Conservation (phyloP, 371 early-diverging fungal genomes). For the Fennellomyces sp. region DNA sequence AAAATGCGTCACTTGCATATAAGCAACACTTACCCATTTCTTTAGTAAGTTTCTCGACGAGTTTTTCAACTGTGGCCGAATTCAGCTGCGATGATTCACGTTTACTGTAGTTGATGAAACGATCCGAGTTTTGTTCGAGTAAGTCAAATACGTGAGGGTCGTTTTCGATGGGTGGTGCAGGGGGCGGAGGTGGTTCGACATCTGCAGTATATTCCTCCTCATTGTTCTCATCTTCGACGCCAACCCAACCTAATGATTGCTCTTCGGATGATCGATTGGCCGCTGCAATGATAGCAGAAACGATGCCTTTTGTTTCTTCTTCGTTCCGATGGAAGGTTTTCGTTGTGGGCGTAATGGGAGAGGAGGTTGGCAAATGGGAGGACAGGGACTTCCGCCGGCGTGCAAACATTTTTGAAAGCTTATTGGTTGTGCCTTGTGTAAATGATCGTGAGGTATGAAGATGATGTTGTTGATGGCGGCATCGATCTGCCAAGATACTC, state of each 20-base stretch:
- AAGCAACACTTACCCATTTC: conserved; percentile 51
- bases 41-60: conserved; percentile 63
- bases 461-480: conserved; percentile 1
- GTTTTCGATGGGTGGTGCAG: conserved; percentile 43
- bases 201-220: conserved; percentile 2
- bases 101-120: conserved; percentile 44
- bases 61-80: conserved; percentile 59
- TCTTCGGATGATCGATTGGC: conserved; percentile 14
- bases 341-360: not conserved
- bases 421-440: conserved; percentile 19
- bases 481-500: not conserved
- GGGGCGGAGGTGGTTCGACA: conserved; percentile 9
- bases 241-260: conserved; percentile 24
- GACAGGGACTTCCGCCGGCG: conserved; percentile 28
- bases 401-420: conserved; percentile 31
- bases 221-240: conserved; percentile 24
- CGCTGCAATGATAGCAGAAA: conserved; percentile 34
- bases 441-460: conserved; percentile 23
- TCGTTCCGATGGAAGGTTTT: not conserved
- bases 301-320: conserved; percentile 21
- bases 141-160: conserved; percentile 50
- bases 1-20: too few relatives aligned
- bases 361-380: conserved; percentile 1
- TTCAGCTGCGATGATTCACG: conserved; percentile 31
- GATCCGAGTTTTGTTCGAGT: conserved; percentile 16